These are phyloP conservation scores for Eutrema heterophyllum DNA, from an alignment of 345 rosid genomes.

Conservation along the genomic window DNA sequence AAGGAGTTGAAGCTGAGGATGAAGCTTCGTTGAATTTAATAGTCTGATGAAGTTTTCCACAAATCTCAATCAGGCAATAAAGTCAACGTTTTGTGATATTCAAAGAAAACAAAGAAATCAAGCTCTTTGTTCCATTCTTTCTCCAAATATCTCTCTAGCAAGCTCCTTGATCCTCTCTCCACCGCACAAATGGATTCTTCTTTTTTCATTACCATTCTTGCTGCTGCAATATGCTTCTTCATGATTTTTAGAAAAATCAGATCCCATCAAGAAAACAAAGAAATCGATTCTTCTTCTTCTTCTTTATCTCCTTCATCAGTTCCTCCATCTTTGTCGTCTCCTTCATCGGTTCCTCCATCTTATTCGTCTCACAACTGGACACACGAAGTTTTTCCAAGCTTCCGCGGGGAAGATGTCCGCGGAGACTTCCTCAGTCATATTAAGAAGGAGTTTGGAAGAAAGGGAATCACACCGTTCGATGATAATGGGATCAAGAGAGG, in stretches of 20 bases:
- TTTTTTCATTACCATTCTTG: neutral
- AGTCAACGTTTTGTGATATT: neutral
- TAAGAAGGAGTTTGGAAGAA: neutral
- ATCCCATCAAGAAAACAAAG: neutral
- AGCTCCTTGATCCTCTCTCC: neutral
- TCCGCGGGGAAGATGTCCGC: neutral
- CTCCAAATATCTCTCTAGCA: no score
- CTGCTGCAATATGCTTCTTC: neutral
- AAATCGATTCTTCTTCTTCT: neutral
- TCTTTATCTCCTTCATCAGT: neutral
- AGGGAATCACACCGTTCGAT: neutral
- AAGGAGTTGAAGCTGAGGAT: neutral
- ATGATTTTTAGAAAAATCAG: neutral
- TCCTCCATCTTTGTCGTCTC: neutral
- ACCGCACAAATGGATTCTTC: neutral
- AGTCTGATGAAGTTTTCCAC: neutral
- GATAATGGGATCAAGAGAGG: constrained; percentile 20
- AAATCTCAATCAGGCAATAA: neutral
- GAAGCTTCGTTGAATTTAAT: neutral
- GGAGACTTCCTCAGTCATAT: neutral
- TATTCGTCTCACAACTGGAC: neutral
- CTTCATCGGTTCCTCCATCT: neutral
- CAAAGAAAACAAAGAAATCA: no score
- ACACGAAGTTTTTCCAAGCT: neutral
- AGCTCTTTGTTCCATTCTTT: no score